Evolutionary conservation across 2,329 filamentous ascomycete species (phyloP).

Genomic region (Venturia effusa): DNA sequence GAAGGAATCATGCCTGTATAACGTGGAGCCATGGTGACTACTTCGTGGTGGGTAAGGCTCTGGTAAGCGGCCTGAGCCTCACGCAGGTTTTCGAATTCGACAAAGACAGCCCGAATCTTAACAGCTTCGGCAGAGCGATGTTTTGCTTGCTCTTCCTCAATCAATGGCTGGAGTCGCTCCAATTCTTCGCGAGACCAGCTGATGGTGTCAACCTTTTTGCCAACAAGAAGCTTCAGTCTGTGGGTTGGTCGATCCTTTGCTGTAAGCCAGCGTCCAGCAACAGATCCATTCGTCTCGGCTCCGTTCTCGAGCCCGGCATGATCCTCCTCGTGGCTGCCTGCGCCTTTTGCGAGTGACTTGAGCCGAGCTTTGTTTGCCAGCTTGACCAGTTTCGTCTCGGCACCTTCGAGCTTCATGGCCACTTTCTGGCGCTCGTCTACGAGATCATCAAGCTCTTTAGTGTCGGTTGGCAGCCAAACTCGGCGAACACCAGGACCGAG

Average conservation of each 20-base stretch:
- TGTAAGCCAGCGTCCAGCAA: slow-evolving; percentile 38
- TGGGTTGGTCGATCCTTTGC: slow-evolving; percentile 30
- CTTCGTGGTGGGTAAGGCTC: slow-evolving; percentile 74
- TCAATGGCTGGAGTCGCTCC: slow-evolving; percentile 60
- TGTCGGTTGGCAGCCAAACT: slow-evolving; percentile 37
- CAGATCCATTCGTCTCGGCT: slow-evolving; percentile 17
- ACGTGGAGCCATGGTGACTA: slow-evolving; percentile 75
- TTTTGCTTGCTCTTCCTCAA: slow-evolving; percentile 55
- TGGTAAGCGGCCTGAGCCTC: slow-evolving; percentile 83
- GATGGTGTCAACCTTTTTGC: slow-evolving; percentile 58
- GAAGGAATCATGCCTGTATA: slow-evolving; percentile 72
- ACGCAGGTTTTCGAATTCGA: slow-evolving; percentile 76
- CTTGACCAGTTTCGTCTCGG: slow-evolving; percentile 32
- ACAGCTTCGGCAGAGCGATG: slow-evolving; percentile 51
- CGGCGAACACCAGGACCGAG: slow-evolving; percentile 28
- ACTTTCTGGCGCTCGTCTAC: slow-evolving; percentile 33
- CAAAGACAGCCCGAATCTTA: slow-evolving; percentile 68
- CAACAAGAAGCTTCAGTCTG: slow-evolving; percentile 29
- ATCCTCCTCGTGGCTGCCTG: slow-evolving; percentile 26
- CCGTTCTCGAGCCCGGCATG: slow-evolving; percentile 3
- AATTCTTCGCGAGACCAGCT: slow-evolving; percentile 76
- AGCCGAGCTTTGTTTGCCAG: slow-evolving; percentile 58
- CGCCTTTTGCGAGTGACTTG: slow-evolving; percentile 52
- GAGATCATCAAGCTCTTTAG: slow-evolving; percentile 33
- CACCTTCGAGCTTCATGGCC: slow-evolving; percentile 32